Percentiles rank a stretch among this genome's conserved stretches.
These are phyloP conservation scores for Naganishia friedmannii DNA, from an alignment of 768 basidiomycete genomes.

Conservation along the genomic window DNA sequence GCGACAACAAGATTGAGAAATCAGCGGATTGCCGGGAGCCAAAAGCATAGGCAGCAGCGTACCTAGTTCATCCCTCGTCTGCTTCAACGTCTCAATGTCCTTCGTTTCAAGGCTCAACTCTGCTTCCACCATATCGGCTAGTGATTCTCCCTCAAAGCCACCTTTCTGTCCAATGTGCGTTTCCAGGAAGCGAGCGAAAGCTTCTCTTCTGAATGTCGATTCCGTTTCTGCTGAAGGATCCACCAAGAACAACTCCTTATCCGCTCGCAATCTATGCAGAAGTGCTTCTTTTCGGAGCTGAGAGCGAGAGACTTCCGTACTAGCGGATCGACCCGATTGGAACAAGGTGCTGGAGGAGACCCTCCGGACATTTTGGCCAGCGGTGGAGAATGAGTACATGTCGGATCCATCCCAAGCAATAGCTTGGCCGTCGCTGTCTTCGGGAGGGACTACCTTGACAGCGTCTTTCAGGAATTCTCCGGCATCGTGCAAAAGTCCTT, in stretches of 20 bases:
- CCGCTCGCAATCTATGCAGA: conserved; percentile 67
- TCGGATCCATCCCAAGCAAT: conserved; percentile 75
- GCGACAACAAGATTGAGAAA: background rate
- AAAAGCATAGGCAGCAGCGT: conserved; percentile 20
- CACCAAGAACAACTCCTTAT: conserved; percentile 70
- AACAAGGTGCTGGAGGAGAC: background rate
- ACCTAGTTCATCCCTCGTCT: conserved; percentile 44
- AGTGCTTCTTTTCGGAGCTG: conserved; percentile 66
- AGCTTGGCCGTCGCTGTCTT: conserved; percentile 58
- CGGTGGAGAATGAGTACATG: conserved; percentile 71
- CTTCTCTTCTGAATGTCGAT: conserved; percentile 37
- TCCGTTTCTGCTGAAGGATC: conserved; percentile 69
- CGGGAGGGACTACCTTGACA: conserved; percentile 87
- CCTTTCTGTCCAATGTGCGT: conserved; percentile 30
- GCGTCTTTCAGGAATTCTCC: conserved; percentile 71
- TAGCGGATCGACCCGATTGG: conserved; percentile 34
- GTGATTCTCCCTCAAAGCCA: conserved; percentile 24
- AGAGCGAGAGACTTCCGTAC: conserved; percentile 56
- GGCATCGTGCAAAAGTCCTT: conserved; percentile 54
- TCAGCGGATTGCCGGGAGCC: background rate
- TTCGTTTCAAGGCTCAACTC: conserved; percentile 36
- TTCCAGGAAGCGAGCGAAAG: conserved; percentile 40
- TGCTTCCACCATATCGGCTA: conserved; percentile 19
- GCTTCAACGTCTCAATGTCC: conserved; percentile 43
- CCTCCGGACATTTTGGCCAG: background rate